phyloP scores from a whole-genome alignment of 495 filamentous ascomycete genomes.

The Podospora australis region DNA sequence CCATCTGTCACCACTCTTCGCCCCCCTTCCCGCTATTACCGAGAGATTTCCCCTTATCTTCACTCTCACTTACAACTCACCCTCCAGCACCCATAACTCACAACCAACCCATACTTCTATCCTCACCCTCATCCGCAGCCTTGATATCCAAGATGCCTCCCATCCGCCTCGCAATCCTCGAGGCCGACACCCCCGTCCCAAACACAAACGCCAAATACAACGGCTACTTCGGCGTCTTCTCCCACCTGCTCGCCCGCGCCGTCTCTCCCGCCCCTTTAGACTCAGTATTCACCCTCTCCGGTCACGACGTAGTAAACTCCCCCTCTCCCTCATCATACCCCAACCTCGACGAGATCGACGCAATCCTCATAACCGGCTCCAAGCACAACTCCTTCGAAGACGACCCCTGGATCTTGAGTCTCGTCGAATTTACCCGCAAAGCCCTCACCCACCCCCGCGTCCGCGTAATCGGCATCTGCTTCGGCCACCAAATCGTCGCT shows the following conservation, averaged over 20 bases:
- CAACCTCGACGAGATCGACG: constrained; percentile 65
- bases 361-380: constrained; percentile 74
- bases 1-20: too few relatives aligned
- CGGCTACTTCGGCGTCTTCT: constrained; percentile 68
- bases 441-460: constrained; percentile 44
- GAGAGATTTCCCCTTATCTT: background rate
- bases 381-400: constrained; percentile 50
- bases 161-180: constrained; percentile 76
- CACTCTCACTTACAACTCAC: background rate
- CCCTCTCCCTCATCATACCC: constrained; percentile 52
- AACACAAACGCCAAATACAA: constrained; percentile 55
- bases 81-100: background rate
- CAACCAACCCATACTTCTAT: background rate
- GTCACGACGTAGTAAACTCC: constrained; percentile 60
- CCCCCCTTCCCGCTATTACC: too few relatives aligned
- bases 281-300: constrained; percentile 51
- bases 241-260: constrained; percentile 48
- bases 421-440: constrained; percentile 63
- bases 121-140: background rate
- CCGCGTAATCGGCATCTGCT: constrained; percentile 74
- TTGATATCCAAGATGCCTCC: constrained; percentile 29
- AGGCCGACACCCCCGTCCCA: constrained; percentile 66
- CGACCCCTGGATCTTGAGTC: constrained; percentile 65
- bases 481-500: constrained; percentile 85
- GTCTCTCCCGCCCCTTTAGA: constrained; percentile 26